Base-by-base conservation (phyloP, 2,329 filamentous ascomycete genomes). In the Zalaria obscura region DNA sequence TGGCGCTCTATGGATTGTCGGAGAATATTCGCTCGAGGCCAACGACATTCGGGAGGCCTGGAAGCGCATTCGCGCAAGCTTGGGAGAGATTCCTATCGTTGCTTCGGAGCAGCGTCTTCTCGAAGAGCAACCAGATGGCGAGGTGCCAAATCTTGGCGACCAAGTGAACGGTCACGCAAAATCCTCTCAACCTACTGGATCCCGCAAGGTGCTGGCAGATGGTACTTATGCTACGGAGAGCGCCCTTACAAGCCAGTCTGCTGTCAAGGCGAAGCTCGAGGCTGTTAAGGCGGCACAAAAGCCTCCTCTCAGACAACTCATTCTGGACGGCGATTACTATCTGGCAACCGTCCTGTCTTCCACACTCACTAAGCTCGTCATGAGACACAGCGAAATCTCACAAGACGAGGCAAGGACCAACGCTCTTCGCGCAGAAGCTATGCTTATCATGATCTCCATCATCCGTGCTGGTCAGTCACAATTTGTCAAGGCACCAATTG, bases 361-460 rank as follows among this genome's bases (percentile, higher is more conserved):
- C 5, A 95, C 89, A 1, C 74, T 98, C 44, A 94, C 91, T 10
- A 98, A 98, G 67, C 74, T 98, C 41, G 91, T 98, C 39, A 94
- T 98, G 87, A 83, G 91, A 40, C 87, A 96, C 60, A 83, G 86
- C 2, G 88, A 96, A 58, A 88, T 96, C 45, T 95, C 89, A 1
- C 69, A 81, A 25, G 89, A 95, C 53, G 65, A 72, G 35, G 83
- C 84, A 35, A 81, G 91, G 33, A 96, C 89, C 27, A 98, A 98
- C 54, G 88, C 89, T 27, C 74, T 98, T 26, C 82, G 86, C 39
- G 91, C 91, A 3, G 91, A 98, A 63, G 91, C 91, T 36, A 98
- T 98, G 91, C 74, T 98, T 40, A 96, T 98, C 59, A 94, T 96
- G 88, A 94, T 98, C 53, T 96, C 91, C 4, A 93, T 98, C 51